Percentiles rank a stretch among this genome's conserved stretches.
phyloP scores from a whole-genome alignment of 345 rosid genomes.

The Leavenworthia alabamica region DNA sequence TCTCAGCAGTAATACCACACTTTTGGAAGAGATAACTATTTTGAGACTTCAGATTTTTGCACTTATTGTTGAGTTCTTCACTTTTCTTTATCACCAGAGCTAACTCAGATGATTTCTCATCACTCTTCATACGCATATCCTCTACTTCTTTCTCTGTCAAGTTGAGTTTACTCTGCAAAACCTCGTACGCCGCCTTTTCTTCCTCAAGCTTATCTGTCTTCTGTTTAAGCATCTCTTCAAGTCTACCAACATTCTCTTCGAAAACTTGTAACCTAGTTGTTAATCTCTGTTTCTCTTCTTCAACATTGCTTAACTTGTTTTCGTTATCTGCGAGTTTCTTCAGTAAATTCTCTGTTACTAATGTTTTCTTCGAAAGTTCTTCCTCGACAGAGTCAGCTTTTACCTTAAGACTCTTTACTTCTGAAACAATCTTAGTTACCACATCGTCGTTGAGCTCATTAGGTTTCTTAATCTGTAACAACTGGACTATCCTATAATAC shows the following conservation, averaged over 20 bases:
- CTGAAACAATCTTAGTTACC: slow-evolving; percentile 31
- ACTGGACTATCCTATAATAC: slow-evolving; percentile 32
- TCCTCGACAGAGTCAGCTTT: slow-evolving; percentile 37
- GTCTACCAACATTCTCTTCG: slow-evolving; percentile 41
- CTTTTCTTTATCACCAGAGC: slow-evolving; percentile 41
- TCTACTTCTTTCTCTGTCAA: slow-evolving; percentile 30
- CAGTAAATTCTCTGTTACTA: slow-evolving; percentile 30
- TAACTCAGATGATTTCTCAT: slow-evolving; percentile 40
- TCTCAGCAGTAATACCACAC: slow-evolving; percentile 45
- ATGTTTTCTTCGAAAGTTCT: slow-evolving; percentile 37
- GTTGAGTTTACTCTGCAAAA: slow-evolving; percentile 38
- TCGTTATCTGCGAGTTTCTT: slow-evolving; percentile 33
- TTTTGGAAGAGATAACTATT: slow-evolving; percentile 47
- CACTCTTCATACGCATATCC: slow-evolving; percentile 33
- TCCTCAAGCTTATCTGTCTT: slow-evolving; percentile 38
- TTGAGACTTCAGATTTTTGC: slow-evolving; percentile 65
- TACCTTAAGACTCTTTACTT: slow-evolving; percentile 37
- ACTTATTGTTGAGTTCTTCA: slow-evolving; percentile 30
- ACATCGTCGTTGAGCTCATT: slow-evolving; percentile 28
- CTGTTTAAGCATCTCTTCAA: slow-evolving; percentile 36
- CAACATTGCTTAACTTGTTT: slow-evolving; percentile 25
- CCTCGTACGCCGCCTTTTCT: slow-evolving; percentile 30
- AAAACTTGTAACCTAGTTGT: slow-evolving; percentile 29
- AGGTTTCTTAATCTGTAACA: slow-evolving; percentile 39
- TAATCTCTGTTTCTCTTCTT: slow-evolving; percentile 40